Percentiles rank a stretch among this genome's conserved stretches.
phyloP scores from a whole-genome alignment of 805 yeast species.

The Yamadazyma tumulicola region DNA sequence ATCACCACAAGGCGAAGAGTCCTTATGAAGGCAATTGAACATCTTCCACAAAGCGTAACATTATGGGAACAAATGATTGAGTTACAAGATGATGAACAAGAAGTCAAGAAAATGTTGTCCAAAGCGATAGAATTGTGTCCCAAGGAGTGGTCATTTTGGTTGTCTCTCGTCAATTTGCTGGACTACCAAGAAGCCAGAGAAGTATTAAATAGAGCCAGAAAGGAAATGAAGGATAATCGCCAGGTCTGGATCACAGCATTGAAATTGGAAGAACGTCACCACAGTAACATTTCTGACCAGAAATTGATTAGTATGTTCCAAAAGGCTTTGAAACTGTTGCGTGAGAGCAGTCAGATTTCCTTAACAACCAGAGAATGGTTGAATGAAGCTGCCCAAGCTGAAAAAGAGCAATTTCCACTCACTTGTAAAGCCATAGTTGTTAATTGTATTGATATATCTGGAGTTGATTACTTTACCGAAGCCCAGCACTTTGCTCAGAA shows the following conservation, averaged over 20 bases:
- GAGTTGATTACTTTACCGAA: conserved; percentile 11
- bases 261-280: conserved; percentile 59
- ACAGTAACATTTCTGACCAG: conserved; percentile 35
- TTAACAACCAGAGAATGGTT: conserved; percentile 49
- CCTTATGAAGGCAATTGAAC: conserved; percentile 68
- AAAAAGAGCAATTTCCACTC: conserved; percentile 39
- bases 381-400: conserved; percentile 51
- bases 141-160: conserved; percentile 61
- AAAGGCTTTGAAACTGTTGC: conserved; percentile 45
- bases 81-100: conserved; percentile 50
- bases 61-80: conserved; percentile 72
- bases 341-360: conserved; percentile 10
- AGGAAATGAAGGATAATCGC: conserved; percentile 42
- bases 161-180: conserved; percentile 48
- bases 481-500: conserved; percentile 16
- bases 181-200: conserved; percentile 47
- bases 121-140: conserved; percentile 75
- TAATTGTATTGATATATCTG: conserved; percentile 25
- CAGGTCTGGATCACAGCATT: conserved; percentile 70
- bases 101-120: conserved; percentile 49
- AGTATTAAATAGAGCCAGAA: conserved; percentile 59
- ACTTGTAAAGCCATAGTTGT: conserved; percentile 55
- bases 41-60: conserved; percentile 49
- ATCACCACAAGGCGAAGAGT: conserved; percentile 49
- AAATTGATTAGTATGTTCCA: conserved; percentile 47